These are phyloP conservation scores for Saccharomycopsis malanga DNA, from an alignment of 805 yeast genomes.

Conservation along the genomic window DNA sequence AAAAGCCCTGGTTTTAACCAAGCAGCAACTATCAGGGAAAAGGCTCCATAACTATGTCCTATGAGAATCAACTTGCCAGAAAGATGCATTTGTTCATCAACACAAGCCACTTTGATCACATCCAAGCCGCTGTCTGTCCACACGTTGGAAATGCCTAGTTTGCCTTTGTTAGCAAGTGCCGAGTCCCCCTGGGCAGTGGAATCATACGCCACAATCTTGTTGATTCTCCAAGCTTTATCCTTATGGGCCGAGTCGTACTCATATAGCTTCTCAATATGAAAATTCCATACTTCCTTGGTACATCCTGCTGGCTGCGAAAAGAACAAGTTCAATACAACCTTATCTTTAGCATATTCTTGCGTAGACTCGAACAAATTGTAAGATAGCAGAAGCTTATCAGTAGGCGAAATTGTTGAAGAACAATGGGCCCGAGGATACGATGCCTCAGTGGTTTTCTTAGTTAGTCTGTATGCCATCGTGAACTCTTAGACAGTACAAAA, in stretches of 20 bases:
- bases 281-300: constrained; percentile 59
- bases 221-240: constrained; percentile 32
- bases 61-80: constrained; percentile 34
- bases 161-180: constrained; percentile 44
- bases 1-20: constrained; percentile 45
- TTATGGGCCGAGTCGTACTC: constrained; percentile 21
- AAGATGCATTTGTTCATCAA: constrained; percentile 30
- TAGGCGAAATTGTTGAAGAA: constrained; percentile 35
- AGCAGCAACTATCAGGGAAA: constrained; percentile 41
- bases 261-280: constrained; percentile 41
- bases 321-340: constrained; percentile 37
- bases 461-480: too few species aligned
- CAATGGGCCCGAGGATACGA: constrained; percentile 31
- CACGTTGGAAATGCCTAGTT: constrained; percentile 46
- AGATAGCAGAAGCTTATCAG: constrained; percentile 39
- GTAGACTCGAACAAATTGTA: too few species aligned
- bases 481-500: too few species aligned
- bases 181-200: constrained; percentile 66
- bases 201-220: constrained; percentile 48
- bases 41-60: constrained; percentile 78
- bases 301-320: constrained; percentile 53
- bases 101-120: constrained; percentile 35
- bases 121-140: constrained; percentile 75
- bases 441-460: constrained; percentile 23
- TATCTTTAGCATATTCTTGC: too few species aligned